phyloP scores from a whole-genome alignment of 2,329 filamentous ascomycete genomes.

The Botrytis paeoniae region DNA sequence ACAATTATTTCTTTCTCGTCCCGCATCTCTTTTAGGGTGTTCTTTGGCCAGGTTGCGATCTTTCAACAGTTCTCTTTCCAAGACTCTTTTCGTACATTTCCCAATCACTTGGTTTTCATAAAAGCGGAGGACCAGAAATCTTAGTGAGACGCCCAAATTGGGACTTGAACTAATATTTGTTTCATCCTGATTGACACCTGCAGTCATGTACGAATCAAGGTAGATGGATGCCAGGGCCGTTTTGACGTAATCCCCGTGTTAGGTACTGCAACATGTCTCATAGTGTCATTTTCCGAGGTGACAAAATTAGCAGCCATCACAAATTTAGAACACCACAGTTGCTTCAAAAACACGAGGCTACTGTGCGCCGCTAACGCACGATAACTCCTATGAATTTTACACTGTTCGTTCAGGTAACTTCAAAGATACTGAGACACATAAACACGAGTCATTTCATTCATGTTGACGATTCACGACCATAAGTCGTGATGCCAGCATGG shows the following conservation, averaged over 20 bases:
- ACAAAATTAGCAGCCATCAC: not conserved
- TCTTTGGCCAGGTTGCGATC: conserved; percentile 10
- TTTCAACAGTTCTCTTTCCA: not conserved
- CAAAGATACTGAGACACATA: not conserved
- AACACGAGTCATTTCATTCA: conserved; percentile 3
- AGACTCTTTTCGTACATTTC: conserved; percentile 5
- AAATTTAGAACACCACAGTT: not conserved
- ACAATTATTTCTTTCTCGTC: not conserved
- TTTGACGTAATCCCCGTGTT: conserved; percentile 1
- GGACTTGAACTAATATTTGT: conserved; percentile 6
- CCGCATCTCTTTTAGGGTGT: not conserved
- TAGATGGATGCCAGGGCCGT: conserved; percentile 3
- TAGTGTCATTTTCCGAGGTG: conserved; percentile 3
- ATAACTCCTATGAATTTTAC: conserved; percentile 5
- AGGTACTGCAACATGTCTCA: not conserved
- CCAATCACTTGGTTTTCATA: not conserved
- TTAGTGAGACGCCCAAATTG: conserved; percentile 12
- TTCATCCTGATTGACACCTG: conserved; percentile 19
- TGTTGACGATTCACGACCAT: conserved; percentile 3
- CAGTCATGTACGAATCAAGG: conserved; percentile 13
- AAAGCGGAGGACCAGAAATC: not conserved
- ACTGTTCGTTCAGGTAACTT: not conserved
- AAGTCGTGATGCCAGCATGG: conserved; percentile 10
- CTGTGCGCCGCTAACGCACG: conserved; percentile 3
- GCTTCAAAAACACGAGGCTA: not conserved